Evolutionary conservation across 2,329 filamentous ascomycete genomes (phyloP).

Genomic region (Fusarium ambrosium): DNA sequence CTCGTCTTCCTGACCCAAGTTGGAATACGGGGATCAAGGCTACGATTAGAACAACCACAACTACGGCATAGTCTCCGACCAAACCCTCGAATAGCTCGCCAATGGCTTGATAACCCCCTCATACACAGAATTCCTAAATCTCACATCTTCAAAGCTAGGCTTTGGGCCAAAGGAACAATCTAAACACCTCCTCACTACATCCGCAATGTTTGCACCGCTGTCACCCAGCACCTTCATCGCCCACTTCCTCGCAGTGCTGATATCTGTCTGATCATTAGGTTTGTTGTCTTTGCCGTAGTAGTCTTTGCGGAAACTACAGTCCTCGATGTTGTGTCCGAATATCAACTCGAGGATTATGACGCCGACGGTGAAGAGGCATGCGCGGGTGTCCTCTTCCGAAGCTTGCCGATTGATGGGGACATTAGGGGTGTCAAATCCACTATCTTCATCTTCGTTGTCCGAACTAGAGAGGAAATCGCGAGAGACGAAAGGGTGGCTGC

Average conservation of each 20-base stretch:
- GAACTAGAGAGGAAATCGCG: background rate
- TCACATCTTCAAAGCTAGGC: background rate
- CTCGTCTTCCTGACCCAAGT: background rate
- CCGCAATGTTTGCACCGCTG: background rate
- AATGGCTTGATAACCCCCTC: background rate
- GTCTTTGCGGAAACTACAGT: background rate
- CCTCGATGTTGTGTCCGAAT: background rate
- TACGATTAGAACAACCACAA: background rate
- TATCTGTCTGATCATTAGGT: background rate
- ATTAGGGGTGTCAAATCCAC: background rate
- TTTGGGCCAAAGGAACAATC: background rate
- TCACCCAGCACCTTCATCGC: background rate
- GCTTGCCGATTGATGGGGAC: background rate
- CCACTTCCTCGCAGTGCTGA: background rate
- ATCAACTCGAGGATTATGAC: background rate
- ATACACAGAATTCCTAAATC: background rate
- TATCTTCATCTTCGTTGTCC: background rate
- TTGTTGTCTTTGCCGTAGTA: background rate
- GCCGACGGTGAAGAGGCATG: background rate
- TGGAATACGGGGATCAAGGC: background rate
- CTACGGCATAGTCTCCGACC: background rate
- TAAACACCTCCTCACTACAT: background rate
- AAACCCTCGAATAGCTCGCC: background rate
- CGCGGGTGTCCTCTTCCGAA: background rate
- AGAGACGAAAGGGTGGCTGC: background rate